These are phyloP conservation scores for Cercospora sp. DNA, from an alignment of 2,329 filamentous ascomycete species.

Conservation along the genomic window DNA sequence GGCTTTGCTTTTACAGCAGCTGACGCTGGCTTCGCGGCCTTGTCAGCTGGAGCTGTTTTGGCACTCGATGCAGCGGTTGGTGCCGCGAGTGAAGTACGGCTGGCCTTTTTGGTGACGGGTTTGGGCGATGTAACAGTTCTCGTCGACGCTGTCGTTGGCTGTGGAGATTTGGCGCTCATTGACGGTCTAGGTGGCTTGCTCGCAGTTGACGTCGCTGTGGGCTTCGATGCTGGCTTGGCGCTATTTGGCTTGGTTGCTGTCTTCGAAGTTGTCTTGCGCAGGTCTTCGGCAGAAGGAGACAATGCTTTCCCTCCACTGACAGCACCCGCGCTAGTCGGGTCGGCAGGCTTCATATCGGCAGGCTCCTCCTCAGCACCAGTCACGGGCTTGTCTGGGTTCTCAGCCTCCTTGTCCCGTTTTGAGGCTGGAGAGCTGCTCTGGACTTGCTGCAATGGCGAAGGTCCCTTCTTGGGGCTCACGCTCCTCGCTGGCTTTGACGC, in stretches of 20 bases:
- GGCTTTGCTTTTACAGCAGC: constrained; percentile 45
- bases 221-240: constrained; percentile 20
- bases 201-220: constrained; percentile 22
- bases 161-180: constrained; percentile 11
- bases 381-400: constrained; percentile 48
- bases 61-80: constrained; percentile 39
- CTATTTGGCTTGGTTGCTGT: constrained; percentile 22
- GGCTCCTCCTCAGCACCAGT: constrained; percentile 47
- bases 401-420: constrained; percentile 31
- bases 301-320: constrained; percentile 44
- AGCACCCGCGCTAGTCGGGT: constrained; percentile 40
- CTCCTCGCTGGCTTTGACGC: constrained; percentile 8
- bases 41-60: constrained; percentile 28
- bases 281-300: constrained; percentile 38
- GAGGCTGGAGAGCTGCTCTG: not conserved
- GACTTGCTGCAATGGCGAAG: not conserved
- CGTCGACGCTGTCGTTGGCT: constrained; percentile 22
- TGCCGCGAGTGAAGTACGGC: constrained; percentile 38
- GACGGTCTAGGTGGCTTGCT: constrained; percentile 21
- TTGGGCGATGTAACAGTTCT: constrained; percentile 15
- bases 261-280: constrained; percentile 25
- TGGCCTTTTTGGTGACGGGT: constrained; percentile 32
- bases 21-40: constrained; percentile 23
- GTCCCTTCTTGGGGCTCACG: constrained; percentile 2
- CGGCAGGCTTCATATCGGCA: constrained; percentile 43